phyloP scores from a whole-genome alignment of 176 grass and related monocot species.

The Phoenix dactylifera region DNA sequence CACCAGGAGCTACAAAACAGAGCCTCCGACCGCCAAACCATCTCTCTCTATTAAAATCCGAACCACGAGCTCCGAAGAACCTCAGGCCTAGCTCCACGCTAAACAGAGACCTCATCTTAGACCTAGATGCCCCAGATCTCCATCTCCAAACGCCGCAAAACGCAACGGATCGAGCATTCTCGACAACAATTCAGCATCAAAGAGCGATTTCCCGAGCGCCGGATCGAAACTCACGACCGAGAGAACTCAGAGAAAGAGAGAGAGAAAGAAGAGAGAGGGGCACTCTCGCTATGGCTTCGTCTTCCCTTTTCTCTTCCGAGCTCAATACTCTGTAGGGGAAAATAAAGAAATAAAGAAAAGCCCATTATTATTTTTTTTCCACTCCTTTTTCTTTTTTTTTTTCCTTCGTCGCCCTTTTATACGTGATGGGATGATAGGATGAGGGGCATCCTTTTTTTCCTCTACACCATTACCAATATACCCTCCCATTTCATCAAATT shows the following conservation, averaged over 20 bases:
- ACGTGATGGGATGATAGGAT: constrained; percentile 17
- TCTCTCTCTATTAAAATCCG: constrained; percentile 17
- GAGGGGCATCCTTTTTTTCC: not conserved
- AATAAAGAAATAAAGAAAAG: constrained; percentile 1
- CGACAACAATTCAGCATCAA: no score
- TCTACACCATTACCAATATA: not conserved
- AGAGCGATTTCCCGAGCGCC: no score
- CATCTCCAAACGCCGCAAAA: no score
- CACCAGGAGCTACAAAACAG: not conserved
- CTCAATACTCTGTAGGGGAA: constrained; percentile 22
- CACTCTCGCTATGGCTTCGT: not conserved
- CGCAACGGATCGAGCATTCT: no score
- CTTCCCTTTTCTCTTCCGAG: no score
- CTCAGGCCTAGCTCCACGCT: not conserved
- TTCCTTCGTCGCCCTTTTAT: constrained; percentile 10
- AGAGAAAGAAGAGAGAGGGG: not conserved
- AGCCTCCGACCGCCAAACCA: not conserved
- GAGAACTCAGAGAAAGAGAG: constrained; percentile 3
- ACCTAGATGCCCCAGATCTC: no score
- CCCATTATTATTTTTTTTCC: constrained; percentile 25
- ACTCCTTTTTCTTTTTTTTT: constrained; percentile 7
- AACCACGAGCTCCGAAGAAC: constrained; percentile 10
- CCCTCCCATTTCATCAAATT: not conserved
- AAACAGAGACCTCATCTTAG: not conserved
- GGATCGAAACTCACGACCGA: not conserved